Base-by-base conservation (phyloP, 495 filamentous ascomycete genomes). In the Hyaloscypha bicolor region DNA sequence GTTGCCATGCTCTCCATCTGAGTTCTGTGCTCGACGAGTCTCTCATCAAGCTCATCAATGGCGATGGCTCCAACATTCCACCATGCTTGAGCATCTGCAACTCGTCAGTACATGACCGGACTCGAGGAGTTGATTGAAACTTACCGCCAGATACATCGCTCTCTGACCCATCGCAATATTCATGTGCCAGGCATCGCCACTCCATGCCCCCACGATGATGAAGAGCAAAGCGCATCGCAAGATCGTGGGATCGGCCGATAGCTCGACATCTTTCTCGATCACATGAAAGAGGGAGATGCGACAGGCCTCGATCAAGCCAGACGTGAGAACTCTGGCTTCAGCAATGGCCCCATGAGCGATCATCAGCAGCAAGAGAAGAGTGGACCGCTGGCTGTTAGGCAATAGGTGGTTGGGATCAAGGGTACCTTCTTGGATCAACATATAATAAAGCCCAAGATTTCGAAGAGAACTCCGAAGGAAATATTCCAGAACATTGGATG, bases 111-210 rank as follows among this genome's bases (percentile, higher is more conserved):
- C 35, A 60, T 3, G 57, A n/a, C 29, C n/a, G 29, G 30, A 14
- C 19, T 30, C 31, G 32, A 12, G 6, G 14, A 9, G n/a, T 37
- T 21, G 33, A 59, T 53, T 16, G 22, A 29, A 63, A 69, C 81
- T 78, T 74, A 88, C 86, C 65, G 85, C 81, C 60, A 87, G 82
- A 69, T 90, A 90, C 86, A 89, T 88, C 53, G 82, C 85, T 33
- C 85, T 81, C 72, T 90, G 87, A n/a, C 87, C 87, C 84, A 87
- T 88, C 31, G 86, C 83, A 57, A 88, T 88, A 67, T 89, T 86
- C 86, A 90, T 90, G 55, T 87, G 86, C 86, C 86, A 88, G 72
- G 88, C 88, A 72, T 90, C 87, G 56, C 87, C 87, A 70, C 86
- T 86, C 87, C 87, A 90, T 0, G 83, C 84, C 6, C 84, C 86